Base-by-base conservation (phyloP, 441 rosid genomes). In the Mallotus japonicus region DNA sequence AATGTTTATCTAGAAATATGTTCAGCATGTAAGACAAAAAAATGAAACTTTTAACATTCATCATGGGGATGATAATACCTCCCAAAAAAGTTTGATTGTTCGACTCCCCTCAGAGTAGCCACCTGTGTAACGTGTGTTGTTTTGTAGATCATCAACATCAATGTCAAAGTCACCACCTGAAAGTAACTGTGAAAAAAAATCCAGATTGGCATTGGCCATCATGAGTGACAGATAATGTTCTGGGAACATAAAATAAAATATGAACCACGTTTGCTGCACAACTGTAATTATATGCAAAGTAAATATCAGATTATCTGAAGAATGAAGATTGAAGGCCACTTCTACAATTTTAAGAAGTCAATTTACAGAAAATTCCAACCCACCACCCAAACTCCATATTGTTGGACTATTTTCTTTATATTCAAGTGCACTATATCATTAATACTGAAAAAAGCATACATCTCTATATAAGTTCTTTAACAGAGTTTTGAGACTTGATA, bases 101-200 rank as follows among this genome's bases (percentile, higher is more conserved):
- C 96, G 88, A 81, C 96, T 96, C 80, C 96, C 92, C 78, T 88
- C 98, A 44, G 87, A 77, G 84, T 96, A 96, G 78, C 99, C 98
- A 73, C 98, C 98, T 47, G 98, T 85, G 84, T 96, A 92, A 76
- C 85, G 87, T 51, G 99, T 90, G 82, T 92, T 87, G 55, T 69
- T 88, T 83, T 89, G 87, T 70, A 96, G 78, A 81, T 93, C 99
- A 80, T 92, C 92, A 54, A 96, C 90, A 80, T 96, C 96, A 70
- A 93, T 92, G 77, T 96, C 98, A 83, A 84, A 89, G 76, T 86
- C 89, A 82, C 98, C 99, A 74, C 99, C 98, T 82, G 99, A 96
- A 80, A 96, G 97, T 81, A 96, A 84, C 98, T 96, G 92, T 71
- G 78, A 46, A 77, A 40, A 73, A 60, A 34, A 63, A 84, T 24